phyloP scores from a whole-genome alignment of 805 yeast species.

The Torulaspora microellipsoides region DNA sequence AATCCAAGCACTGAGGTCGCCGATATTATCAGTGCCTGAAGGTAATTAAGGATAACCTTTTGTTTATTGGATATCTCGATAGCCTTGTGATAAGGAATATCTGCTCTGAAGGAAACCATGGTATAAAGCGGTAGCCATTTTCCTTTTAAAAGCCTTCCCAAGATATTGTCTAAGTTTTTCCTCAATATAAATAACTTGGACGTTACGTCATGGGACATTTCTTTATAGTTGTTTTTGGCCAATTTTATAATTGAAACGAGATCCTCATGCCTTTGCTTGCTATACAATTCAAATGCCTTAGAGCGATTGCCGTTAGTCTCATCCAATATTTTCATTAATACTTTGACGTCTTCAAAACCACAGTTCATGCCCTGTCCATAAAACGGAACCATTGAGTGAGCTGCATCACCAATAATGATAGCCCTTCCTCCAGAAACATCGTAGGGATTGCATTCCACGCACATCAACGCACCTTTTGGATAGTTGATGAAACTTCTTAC shows the following conservation, averaged over 20 bases:
- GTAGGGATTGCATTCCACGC: conserved; percentile 66
- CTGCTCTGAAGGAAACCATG: conserved; percentile 86
- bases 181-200: conserved; percentile 56
- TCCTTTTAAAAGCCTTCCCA: conserved; percentile 56
- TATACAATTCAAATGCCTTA: conserved; percentile 52
- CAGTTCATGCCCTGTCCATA: conserved; percentile 97
- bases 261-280: conserved; percentile 56
- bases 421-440: conserved; percentile 53
- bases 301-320: conserved; percentile 37
- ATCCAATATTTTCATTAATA: conserved; percentile 50
- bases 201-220: conserved; percentile 80
- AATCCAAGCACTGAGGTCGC: conserved; percentile 6
- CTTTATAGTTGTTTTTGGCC: conserved; percentile 76
- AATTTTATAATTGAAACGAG: conserved; percentile 69
- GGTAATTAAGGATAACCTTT: conserved; percentile 40
- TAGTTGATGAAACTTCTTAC: conserved; percentile 47
- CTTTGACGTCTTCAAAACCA: conserved; percentile 86
- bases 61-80: conserved; percentile 53
- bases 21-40: conserved; percentile 17
- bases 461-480: conserved; percentile 77
- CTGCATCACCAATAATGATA: conserved; percentile 84
- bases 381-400: conserved; percentile 97
- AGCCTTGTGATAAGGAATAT: conserved; percentile 71
- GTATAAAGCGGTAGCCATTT: conserved; percentile 84
- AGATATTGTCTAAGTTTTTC: conserved; percentile 60